Base-by-base conservation (phyloP, 768 basidiomycete genomes). In the Krasilnikovozyma curviuscula region DNA sequence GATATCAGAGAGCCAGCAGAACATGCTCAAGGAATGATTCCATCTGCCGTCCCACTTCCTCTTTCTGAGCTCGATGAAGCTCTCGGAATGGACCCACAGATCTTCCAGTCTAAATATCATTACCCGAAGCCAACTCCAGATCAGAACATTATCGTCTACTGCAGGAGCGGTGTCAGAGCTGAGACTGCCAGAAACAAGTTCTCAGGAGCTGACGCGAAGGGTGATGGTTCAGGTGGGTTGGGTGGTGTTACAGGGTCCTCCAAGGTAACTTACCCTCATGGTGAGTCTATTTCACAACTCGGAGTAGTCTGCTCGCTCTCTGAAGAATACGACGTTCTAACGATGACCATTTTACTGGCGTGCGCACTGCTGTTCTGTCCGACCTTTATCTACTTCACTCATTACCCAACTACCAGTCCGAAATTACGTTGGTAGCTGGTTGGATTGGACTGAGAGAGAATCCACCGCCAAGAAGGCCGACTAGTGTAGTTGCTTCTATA, bases 11-110 rank as follows among this genome's bases (percentile, higher is more conserved):
- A 51, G 23, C 44, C 25, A 10, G 38, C 37, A 10, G 50, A 51
- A 31, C 45, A 45, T 32, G 27, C 28, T 14, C 50, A 51, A 30
- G 50, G 50, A 39, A 51, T 45, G 38, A 51, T 51, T 37, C 50
- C 50, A 6, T 45, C 34, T 24, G 45, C 50, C 8, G 29, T 51
- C n/a, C 50, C 50, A 13, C 44, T 51, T 2, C 50, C 50, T 23
- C 44, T 51, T n/a, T 51, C 50, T 1, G 2, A 24, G 7, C 44
- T 51, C 19, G 21, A 30, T 10, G 44, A 51, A 6, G 28, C 50
- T 0, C 43, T 51, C 44, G 37, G 28, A 32, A 43, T 50, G 33
- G 30, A 40, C 2, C 13, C 25, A 7, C 7, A n/a, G 14, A 44
- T 24, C 3, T 45, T 44, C 16, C 38, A 46, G 35, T 5, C 7